Evolutionary conservation across 768 basidiomycete genomes (phyloP).

Genomic region (Hericium alpestre): DNA sequence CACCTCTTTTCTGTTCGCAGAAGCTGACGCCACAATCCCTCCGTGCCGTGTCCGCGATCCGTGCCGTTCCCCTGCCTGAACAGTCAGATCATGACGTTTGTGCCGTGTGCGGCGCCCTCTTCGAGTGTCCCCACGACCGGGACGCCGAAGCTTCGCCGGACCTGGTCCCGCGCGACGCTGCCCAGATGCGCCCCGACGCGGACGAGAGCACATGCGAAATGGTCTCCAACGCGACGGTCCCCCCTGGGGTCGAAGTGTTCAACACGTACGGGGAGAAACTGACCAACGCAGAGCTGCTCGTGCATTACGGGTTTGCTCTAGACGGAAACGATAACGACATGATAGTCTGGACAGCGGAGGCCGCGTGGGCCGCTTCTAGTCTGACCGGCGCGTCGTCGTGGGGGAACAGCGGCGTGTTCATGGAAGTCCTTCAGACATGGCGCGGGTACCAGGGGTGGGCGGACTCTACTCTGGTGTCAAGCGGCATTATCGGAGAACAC

Average conservation of each 20-base stretch:
- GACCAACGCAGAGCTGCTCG: slow-evolving; percentile 54
- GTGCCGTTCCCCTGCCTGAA: neutral
- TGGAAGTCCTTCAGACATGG: slow-evolving; percentile 12
- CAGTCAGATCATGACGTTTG: slow-evolving; percentile 73
- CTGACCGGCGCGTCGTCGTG: neutral
- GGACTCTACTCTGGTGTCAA: slow-evolving; percentile 8
- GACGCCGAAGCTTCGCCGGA: slow-evolving; percentile 7
- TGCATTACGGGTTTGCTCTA: slow-evolving; percentile 65
- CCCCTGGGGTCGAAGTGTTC: slow-evolving; percentile 47
- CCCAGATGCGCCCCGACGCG: neutral
- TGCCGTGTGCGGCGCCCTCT: slow-evolving; percentile 54
- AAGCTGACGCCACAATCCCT: slow-evolving; percentile 4
- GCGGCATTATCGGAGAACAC: neutral
- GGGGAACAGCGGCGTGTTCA: neutral
- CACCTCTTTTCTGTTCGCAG: slow-evolving; percentile 4
- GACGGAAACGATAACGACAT: slow-evolving; percentile 61
- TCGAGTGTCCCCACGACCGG: slow-evolving; percentile 58
- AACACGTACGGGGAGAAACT: slow-evolving; percentile 69
- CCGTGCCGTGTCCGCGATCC: neutral
- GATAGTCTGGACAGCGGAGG: slow-evolving; percentile 22
- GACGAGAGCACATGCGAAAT: slow-evolving; percentile 41
- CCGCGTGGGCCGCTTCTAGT: slow-evolving; percentile 16
- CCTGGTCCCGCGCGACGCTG: neutral
- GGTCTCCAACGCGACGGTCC: slow-evolving; percentile 46
- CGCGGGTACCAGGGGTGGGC: slow-evolving; percentile 8